Evolutionary conservation across 176 grass and related monocot species (phyloP), one percentile per base, ranked within the genome.

Genomic region (Miscanthus lutarioriparius): DNA sequence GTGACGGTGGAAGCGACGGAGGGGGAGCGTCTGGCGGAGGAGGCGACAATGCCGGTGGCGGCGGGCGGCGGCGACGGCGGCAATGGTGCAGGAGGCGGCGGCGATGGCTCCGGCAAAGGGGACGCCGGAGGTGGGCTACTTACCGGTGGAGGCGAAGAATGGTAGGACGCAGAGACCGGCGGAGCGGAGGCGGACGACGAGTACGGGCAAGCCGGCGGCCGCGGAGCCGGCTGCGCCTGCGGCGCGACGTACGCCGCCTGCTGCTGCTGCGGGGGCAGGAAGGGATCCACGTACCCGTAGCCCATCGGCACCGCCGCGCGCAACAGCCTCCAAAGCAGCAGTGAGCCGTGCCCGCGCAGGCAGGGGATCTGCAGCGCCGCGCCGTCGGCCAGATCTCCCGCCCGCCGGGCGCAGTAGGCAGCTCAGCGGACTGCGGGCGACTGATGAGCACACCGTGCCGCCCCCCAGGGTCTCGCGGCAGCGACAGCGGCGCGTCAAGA

Each of bases 321-420:
- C 30, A 83, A 3, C 47, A 40, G 67, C 0, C 84, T 79, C 85
- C 76, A 91, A 68, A 74, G 80, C 75, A 79, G 80, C 75, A 75
- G 76, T 39, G 61, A 25, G 8, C 53, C 74, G 66, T 58, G 66
- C 4, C 54, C 79, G 59, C 35, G 62, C 44, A 67, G 44, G 74
- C 80, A 79, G 84, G 67, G 80, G 84, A 90, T 90, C 89, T 83
- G 80, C 80, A 67, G 84, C 16, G 44, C 74, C n/a, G 12, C 84
- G 75, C 84, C 89, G 75, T 69, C 75, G 59, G 84, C 80, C 89
- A 90, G 89, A 90, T 91, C 89, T 91, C 89, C 80, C 45, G 3
- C 33, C 19, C 64, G 79, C 83, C 41, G 27, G 30, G 48, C 74
- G 61, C 61, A 44, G 81, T 61, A 74, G 78, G 76, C 75, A 41